Conservation (phyloP, 352 stramenopile species). For the Blastocystis sp. region DNA sequence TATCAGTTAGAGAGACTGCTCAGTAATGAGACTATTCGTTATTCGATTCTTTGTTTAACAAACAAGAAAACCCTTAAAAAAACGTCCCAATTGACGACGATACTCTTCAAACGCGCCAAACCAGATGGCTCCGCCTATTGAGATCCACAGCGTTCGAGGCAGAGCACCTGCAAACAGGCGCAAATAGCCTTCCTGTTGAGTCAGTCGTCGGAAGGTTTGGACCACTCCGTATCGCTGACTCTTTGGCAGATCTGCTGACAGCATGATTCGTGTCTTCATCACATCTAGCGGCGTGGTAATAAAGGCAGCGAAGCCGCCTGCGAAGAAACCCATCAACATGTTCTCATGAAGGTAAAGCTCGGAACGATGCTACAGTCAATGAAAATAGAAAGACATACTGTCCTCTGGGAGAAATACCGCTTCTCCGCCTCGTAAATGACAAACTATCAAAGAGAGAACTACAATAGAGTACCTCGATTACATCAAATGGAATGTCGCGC, state of each 20-base stretch:
- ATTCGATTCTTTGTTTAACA: background rate
- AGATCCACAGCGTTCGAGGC: constrained; percentile 35
- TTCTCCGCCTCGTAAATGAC: constrained; percentile 48
- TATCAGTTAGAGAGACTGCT: constrained; percentile 24
- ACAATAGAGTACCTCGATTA: constrained; percentile 28
- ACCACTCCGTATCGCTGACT: background rate
- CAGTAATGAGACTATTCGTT: background rate
- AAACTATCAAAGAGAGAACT: background rate
- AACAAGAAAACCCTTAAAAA: background rate
- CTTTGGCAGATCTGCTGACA: constrained; percentile 1
- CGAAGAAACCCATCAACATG: constrained; percentile 26
- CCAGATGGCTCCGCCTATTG: constrained; percentile 41
- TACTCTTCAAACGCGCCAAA: constrained; percentile 59
- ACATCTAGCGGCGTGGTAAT: constrained; percentile 44
- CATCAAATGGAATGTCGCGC: constrained; percentile 60
- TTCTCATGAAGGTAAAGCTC: constrained; percentile 27
- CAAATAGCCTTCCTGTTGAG: background rate
- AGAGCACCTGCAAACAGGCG: background rate
- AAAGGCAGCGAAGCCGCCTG: constrained; percentile 23
- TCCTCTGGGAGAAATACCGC: background rate
- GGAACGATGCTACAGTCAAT: background rate
- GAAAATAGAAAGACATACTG: background rate
- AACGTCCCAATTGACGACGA: background rate
- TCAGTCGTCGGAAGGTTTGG: background rate
- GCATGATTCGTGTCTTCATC: constrained; percentile 56